Evolutionary conservation across 2,329 filamentous ascomycete genomes (phyloP), one percentile per base, ranked within the genome.

Genomic region (Westerdykella aurantiaca): DNA sequence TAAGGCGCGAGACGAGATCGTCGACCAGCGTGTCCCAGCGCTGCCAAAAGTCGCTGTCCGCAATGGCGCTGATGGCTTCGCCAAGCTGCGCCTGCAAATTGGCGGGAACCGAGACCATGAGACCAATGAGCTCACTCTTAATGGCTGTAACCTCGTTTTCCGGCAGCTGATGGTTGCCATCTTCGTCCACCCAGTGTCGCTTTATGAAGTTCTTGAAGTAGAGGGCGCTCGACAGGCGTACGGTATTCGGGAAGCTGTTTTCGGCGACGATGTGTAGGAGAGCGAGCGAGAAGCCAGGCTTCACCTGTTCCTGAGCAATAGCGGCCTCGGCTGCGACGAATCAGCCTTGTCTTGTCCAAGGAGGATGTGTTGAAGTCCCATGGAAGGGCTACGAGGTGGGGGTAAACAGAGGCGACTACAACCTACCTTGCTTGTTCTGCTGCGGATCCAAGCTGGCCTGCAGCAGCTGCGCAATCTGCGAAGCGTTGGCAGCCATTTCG

Each of bases 171-270:
- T 98, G 93, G 68, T 86, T 85, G 63, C 93, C 90, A 70, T 96
- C 87, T 64, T 95, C 91, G 68, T 97, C 88, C 57, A 88, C 87
- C 81, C 94, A 98, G 75, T 89, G 93, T 64, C 86, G 82, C 69
- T 86, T 86, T 63, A 98, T 89, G 69, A 95, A 95, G 74, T 98
- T 98, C 73, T 98, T 98, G 80, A 98, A 98, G 73, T 87, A 93
- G 47, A 98, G 78, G 22, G 93, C 88, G 59, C 86, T 88, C 6
- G 91, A 82, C 34, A 98, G 82, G 50, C 93, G 83, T 48, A 87
- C 93, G 58, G 87, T 91, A 52, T 77, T 71, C 34, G 88, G 83
- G 51, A 85, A 80, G 34, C 78, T 73, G 45, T 83, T 80, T 54
- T 85, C 82, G 51, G 86, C 88, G 59, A 95, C 88, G 63, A 97